Evolutionary conservation across 495 filamentous ascomycete genomes (phyloP).

Genomic region (Xylaria acuta): DNA sequence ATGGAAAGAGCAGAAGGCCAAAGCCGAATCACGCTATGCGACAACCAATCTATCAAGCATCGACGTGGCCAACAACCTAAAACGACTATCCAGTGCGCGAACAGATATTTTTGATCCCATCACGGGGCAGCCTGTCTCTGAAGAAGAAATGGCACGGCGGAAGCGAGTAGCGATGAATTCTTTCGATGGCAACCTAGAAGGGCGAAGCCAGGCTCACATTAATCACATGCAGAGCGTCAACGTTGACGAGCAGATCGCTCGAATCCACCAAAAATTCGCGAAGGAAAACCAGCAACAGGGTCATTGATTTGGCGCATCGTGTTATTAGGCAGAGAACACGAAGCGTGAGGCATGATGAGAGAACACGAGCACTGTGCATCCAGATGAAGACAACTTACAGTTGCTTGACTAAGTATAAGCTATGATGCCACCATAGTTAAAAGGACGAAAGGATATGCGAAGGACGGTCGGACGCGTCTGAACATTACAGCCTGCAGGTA

Average conservation of each 20-base stretch:
- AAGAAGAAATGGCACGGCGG: constrained; percentile 77
- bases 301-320: background rate
- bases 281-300: constrained; percentile 47
- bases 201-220: constrained; percentile 59
- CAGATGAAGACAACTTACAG: background rate
- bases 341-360: background rate
- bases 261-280: constrained; percentile 69
- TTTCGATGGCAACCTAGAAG: constrained; percentile 68
- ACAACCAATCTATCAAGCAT: constrained; percentile 86
- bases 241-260: constrained; percentile 74
- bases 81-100: constrained; percentile 92
- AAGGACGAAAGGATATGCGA: background rate
- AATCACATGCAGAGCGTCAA: constrained; percentile 68
- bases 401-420: constrained; percentile 1
- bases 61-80: constrained; percentile 92
- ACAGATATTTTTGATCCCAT: constrained; percentile 87
- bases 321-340: background rate
- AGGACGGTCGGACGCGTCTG: background rate
- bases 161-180: constrained; percentile 73
- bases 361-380: background rate
- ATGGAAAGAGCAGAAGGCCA: constrained; percentile 95
- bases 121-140: constrained; percentile 67
- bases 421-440: background rate
- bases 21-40: constrained; percentile 80
- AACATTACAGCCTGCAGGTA: constrained; percentile 20